These are phyloP conservation scores for Paxillus involutus DNA, from an alignment of 768 basidiomycete genomes.

Conservation along the genomic window DNA sequence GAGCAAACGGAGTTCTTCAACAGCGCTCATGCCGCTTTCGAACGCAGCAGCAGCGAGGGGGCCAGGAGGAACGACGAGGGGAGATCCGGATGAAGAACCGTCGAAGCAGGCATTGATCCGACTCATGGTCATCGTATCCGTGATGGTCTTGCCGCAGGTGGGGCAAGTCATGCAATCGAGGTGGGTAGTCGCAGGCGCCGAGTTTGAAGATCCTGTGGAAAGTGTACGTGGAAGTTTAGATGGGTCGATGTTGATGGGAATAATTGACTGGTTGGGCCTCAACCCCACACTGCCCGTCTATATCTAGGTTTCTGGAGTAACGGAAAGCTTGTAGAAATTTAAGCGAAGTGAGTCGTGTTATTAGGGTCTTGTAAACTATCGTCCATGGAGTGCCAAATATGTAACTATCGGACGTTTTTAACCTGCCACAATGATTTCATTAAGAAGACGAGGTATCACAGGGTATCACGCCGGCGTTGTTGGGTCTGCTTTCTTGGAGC, in stretches of 20 bases:
- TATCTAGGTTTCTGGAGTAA: conserved; percentile 40
- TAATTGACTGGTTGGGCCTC: conserved; percentile 69
- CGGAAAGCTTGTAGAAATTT: conserved; percentile 24
- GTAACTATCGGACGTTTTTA: conserved; percentile 3
- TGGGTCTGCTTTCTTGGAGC: neutral
- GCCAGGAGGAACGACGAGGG: conserved; percentile 53
- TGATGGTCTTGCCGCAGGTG: conserved; percentile 52
- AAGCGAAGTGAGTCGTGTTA: neutral
- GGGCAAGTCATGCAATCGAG: conserved; percentile 48
- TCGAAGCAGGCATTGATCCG: conserved; percentile 24
- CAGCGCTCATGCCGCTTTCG: conserved; percentile 64
- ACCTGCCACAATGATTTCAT: neutral
- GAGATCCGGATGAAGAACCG: conserved; percentile 31
- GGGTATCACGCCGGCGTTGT: neutral
- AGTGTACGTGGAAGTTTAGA: conserved; percentile 30
- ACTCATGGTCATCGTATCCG: conserved; percentile 41
- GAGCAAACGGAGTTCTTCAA: conserved; percentile 74
- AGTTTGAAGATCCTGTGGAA: conserved; percentile 34
- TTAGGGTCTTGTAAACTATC: neutral
- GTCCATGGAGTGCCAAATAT: neutral
- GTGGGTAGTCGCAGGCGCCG: conserved; percentile 46
- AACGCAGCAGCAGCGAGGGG: conserved; percentile 55
- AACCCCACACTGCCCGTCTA: conserved; percentile 82
- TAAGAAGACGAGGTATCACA: neutral
- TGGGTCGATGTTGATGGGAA: conserved; percentile 39